Conservation (phyloP, 805 yeast species). For the Ogataea kodamae region DNA sequence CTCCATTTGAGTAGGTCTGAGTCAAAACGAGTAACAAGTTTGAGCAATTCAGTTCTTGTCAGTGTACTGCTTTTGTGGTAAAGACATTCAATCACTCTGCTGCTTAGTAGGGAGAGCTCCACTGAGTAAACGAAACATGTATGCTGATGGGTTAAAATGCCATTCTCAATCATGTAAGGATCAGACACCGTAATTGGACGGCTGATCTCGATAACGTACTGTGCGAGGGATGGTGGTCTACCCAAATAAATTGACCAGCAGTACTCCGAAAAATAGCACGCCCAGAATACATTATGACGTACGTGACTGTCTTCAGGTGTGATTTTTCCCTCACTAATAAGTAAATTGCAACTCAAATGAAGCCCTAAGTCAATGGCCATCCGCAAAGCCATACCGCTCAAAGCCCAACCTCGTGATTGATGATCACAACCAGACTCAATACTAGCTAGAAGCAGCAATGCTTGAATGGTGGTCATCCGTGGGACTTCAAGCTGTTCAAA, state of each 20-base stretch:
- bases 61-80: constrained; percentile 1
- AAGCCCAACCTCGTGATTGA: constrained; percentile 4
- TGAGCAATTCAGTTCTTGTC: neutral
- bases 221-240: constrained; percentile 3
- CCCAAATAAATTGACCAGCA: constrained; percentile 2
- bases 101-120: constrained; percentile 1
- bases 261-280: constrained; percentile 3
- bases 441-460: constrained; percentile 2
- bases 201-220: constrained; percentile 1
- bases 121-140: constrained; percentile 4
- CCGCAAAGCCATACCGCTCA: constrained; percentile 6
- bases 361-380: constrained; percentile 6
- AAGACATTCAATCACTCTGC: constrained; percentile 1
- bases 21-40: neutral
- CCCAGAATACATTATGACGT: constrained; percentile 6
- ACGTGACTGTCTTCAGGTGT: constrained; percentile 2
- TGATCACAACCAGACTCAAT: constrained; percentile 4
- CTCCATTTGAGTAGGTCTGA: constrained; percentile 1
- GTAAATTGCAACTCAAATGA: constrained; percentile 3
- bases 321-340: neutral
- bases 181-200: neutral
- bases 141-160: constrained; percentile 3
- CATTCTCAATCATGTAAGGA: constrained; percentile 3
- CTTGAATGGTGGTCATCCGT: constrained; percentile 5
- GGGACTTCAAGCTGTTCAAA: constrained; percentile 4